These are phyloP conservation scores for Epicoccum sorghinum DNA, from an alignment of 2,329 filamentous ascomycete genomes.

Conservation along the genomic window DNA sequence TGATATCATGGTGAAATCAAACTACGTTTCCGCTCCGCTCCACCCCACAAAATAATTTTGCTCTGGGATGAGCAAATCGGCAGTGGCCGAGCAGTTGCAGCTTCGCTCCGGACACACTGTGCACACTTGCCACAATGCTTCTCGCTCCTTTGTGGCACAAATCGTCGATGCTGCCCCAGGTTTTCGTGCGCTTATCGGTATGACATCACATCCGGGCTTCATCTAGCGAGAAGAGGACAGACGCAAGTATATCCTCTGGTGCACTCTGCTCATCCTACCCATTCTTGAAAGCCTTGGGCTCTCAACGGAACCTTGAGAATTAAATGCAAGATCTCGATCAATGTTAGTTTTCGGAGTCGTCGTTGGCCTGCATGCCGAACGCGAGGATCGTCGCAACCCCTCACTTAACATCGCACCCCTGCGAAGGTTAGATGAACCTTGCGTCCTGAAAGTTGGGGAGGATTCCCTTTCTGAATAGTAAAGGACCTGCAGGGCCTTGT, in stretches of 20 bases:
- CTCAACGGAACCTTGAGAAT: not conserved
- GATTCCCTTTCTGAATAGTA: not conserved
- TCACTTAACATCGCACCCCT: slow-evolving; percentile 2
- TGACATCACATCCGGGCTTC: slow-evolving; percentile 7
- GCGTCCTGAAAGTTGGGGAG: slow-evolving; percentile 1
- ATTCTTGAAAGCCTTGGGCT: not conserved
- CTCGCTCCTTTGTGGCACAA: not conserved
- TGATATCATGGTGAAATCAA: slow-evolving; percentile 15
- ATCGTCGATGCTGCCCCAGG: slow-evolving; percentile 8
- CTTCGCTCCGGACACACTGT: not conserved
- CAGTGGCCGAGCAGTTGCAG: not conserved
- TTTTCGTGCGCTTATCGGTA: slow-evolving; percentile 7
- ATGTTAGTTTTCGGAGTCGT: not conserved
- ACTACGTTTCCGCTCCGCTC: not conserved
- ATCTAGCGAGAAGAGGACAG: not conserved
- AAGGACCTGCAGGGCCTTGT: slow-evolving; percentile 1
- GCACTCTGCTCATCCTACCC: slow-evolving; percentile 6
- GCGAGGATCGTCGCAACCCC: slow-evolving; percentile 11
- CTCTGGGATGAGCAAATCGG: not conserved
- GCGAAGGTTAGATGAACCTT: not conserved
- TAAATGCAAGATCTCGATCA: not conserved
- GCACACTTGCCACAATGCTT: not conserved
- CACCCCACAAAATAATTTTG: not conserved
- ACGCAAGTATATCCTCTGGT: slow-evolving; percentile 2
- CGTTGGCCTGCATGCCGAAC: slow-evolving; percentile 3